Percentiles rank a stretch among this genome's conserved stretches.
These are phyloP conservation scores for Vitis hybrid DNA, from an alignment of 177 flowering plant genomes.

Conservation along the genomic window DNA sequence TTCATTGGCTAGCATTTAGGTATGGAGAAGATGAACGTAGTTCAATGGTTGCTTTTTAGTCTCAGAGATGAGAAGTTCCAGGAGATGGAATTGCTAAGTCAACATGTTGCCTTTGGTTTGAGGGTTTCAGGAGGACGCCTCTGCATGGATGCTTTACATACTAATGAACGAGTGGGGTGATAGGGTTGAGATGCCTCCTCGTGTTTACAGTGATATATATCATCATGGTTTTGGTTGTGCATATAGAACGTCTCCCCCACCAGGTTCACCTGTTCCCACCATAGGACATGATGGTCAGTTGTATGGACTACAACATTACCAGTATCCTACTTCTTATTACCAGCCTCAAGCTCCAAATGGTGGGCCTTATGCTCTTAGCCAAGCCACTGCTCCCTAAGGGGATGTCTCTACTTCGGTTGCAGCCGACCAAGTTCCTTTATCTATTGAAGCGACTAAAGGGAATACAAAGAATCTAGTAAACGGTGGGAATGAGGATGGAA, in stretches of 20 bases:
- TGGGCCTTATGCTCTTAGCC: conserved; percentile 22
- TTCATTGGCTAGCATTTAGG: too few relatives aligned
- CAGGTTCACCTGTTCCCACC: conserved; percentile 50
- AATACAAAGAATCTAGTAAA: conserved; percentile 15
- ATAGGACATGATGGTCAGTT: conserved; percentile 54
- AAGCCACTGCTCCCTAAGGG: conserved; percentile 17
- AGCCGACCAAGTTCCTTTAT: conserved; percentile 32
- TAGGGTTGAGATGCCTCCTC: too few relatives aligned
- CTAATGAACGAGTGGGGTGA: too few relatives aligned
- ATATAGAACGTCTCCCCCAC: conserved; percentile 42
- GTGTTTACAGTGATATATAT: conserved; percentile 47
- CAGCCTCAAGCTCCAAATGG: conserved; percentile 29
- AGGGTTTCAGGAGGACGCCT: too few relatives aligned
- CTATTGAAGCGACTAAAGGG: conserved; percentile 31
- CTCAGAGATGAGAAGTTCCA: too few relatives aligned
- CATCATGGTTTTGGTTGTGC: conserved; percentile 54
- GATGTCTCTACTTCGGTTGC: conserved; percentile 37
- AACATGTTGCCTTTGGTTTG: too few relatives aligned
- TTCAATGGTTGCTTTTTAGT: too few relatives aligned
- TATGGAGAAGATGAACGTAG: too few relatives aligned
- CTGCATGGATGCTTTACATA: too few relatives aligned
- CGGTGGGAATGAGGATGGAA: conserved; percentile 15
- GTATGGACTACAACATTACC: conserved; percentile 55
- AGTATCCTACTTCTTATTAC: conserved; percentile 44
- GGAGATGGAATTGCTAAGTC: too few relatives aligned